Conservation (phyloP, 2,329 filamentous ascomycete genomes). For the Exophiala aquamarina region DNA sequence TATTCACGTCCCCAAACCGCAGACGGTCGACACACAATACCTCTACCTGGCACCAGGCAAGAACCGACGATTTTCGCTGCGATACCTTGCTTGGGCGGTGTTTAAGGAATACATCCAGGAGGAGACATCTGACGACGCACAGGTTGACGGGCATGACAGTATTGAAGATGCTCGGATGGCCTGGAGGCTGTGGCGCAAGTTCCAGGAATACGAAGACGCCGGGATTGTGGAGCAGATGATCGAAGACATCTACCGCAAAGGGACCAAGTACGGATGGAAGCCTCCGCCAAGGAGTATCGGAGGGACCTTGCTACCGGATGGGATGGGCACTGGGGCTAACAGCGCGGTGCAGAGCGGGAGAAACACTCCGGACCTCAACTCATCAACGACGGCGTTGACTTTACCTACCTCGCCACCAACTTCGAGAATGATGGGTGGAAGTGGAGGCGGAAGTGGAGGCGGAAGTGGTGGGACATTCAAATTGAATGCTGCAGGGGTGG, state of each 20-base stretch:
- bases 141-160: constrained; percentile 69
- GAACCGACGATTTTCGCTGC: constrained; percentile 82
- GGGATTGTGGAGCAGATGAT: constrained; percentile 81
- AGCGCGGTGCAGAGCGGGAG: constrained; percentile 28
- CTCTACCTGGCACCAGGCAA: constrained; percentile 81
- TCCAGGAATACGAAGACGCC: constrained; percentile 82
- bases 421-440: constrained; percentile 3
- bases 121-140: constrained; percentile 52
- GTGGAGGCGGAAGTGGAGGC: constrained; percentile 1
- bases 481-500: constrained; percentile 17
- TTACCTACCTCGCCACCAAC: constrained; percentile 19
- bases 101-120: constrained; percentile 93
- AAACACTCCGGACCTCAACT: constrained; percentile 30
- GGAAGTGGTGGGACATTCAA: constrained; percentile 14
- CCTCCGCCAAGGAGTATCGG: constrained; percentile 46
- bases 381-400: constrained; percentile 2
- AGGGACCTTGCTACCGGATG: constrained; percentile 30
- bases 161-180: constrained; percentile 95
- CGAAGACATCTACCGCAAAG: constrained; percentile 78
- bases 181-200: constrained; percentile 84
- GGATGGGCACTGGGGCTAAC: constrained; percentile 23
- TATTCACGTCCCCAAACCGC: constrained; percentile 85
- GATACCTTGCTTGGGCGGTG: constrained; percentile 87
- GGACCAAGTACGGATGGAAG: constrained; percentile 58
- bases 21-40: constrained; percentile 92